Conservation (phyloP, 2,329 filamentous ascomycete species). For the Dothideomycetes sp. region DNA sequence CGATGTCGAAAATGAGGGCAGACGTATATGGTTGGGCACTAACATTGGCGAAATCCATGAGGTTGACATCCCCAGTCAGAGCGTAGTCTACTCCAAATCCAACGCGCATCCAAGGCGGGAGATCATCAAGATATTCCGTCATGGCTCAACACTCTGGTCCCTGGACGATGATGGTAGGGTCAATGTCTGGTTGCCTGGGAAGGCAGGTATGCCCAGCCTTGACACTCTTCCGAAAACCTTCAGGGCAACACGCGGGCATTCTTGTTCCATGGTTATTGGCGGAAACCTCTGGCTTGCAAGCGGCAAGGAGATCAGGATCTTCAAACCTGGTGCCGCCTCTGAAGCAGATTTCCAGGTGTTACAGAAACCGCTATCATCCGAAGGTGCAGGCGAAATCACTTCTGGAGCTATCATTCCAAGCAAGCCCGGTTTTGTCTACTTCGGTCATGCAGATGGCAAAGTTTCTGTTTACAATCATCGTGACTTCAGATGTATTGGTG, state of each 20-base stretch:
- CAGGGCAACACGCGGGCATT: constrained; percentile 70
- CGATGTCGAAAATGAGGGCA: constrained; percentile 70
- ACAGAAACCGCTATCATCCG: constrained; percentile 58
- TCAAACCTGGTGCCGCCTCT: constrained; percentile 60
- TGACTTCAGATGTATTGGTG: constrained; percentile 66
- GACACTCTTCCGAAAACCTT: constrained; percentile 66
- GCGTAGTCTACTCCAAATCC: constrained; percentile 57
- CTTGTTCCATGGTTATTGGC: constrained; percentile 79
- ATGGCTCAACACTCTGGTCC: constrained; percentile 87
- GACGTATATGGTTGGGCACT: constrained; percentile 79
- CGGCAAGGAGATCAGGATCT: constrained; percentile 80
- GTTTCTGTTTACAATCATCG: constrained; percentile 80
- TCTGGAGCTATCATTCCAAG: constrained; percentile 68
- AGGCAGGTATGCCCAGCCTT: constrained; percentile 65
- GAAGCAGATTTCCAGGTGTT: constrained; percentile 66
- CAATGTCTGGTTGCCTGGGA: constrained; percentile 76
- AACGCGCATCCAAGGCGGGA: constrained; percentile 70
- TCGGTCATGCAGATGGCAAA: constrained; percentile 90
- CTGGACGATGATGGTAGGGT: constrained; percentile 82
- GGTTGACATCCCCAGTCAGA: constrained; percentile 68
- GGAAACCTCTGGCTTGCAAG: constrained; percentile 79
- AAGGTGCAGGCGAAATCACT: constrained; percentile 75
- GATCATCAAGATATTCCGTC: constrained; percentile 74
- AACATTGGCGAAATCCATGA: constrained; percentile 83
- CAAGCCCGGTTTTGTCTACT: constrained; percentile 70